Evolutionary conservation across 352 stramenopile genomes (phyloP), one percentile per base, ranked within the genome.

Genomic region (Thraustotheca clavata): DNA sequence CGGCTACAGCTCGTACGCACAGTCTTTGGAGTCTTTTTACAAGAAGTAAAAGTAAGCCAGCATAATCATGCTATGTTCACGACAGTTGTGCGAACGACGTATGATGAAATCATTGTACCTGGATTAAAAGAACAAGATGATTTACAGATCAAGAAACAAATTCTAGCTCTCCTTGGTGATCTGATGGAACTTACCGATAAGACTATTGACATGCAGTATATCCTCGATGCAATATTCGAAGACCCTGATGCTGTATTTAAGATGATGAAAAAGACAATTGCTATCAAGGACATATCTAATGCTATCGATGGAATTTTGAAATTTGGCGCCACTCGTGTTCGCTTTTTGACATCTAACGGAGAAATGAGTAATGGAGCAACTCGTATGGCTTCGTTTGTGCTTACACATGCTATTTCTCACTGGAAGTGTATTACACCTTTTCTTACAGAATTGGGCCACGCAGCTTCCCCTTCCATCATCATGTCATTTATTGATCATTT

Each of bases 21-120:
- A n/a, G 50, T 93, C 5, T 87, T 91, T 61, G 77, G 82, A 47
- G 71, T 77, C 20, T 94, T 91, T 29, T 52, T 88, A 1, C 79
- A 92, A 59, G 83, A 94, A 69, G 73, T 94, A 52, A 80, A 92
- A 47, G 83, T 91, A 54, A 84, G 79, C 26, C 79, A 81, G 34
- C 75, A 90, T 62, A 89, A 86, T 54, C 83, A 80, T 22, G 63
- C 49, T 0, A 90, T 87, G 61, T 68, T 94, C 7, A 54, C 76
- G 20, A 55, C 68, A 2, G 70, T 89, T 33, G 72, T 87, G 7
- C 63, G 43, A 0, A 65, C 76, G 36, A 89, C 81, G 9, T 72
- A 88, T 29, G 70, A 88, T 1, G 72, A 71, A 27, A 62, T 94
- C 4, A 62, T 88, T 14, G 0, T 20, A 31, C 6, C 39, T 18